phyloP scores from a whole-genome alignment of 306 rosid genomes.

The Abrus pulchellus region DNA sequence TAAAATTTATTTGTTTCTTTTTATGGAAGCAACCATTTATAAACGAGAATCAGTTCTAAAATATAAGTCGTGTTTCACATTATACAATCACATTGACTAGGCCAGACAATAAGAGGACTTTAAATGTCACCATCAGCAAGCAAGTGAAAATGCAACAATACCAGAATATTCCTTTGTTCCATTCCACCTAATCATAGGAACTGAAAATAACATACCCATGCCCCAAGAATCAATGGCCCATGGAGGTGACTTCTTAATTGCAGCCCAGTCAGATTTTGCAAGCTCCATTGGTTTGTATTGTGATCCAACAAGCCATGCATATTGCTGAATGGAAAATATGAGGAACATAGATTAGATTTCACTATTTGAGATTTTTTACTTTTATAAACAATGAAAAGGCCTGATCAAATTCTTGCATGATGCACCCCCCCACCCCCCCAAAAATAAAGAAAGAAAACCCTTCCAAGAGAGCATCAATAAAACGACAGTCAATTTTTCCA shows the following conservation, averaged over 20 bases:
- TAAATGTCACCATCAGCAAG: constrained; percentile 37
- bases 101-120: constrained; percentile 28
- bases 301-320: constrained; percentile 95
- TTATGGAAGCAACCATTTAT: constrained; percentile 22
- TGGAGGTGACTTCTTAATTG: constrained; percentile 87
- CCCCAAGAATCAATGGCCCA: constrained; percentile 99
- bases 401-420: constrained; percentile 29
- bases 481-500: constrained; percentile 17
- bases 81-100: constrained; percentile 33
- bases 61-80: background rate
- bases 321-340: constrained; percentile 72
- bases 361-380: constrained; percentile 30
- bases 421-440: background rate
- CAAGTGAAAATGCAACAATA: constrained; percentile 33
- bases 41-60: constrained; percentile 29
- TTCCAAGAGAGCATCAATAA: constrained; percentile 28
- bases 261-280: constrained; percentile 92
- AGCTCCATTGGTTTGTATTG: constrained; percentile 94
- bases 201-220: constrained; percentile 75
- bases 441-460: background rate
- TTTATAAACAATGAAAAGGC: constrained; percentile 14
- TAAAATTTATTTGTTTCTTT: constrained; percentile 6
- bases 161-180: constrained; percentile 14
- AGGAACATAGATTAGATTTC: constrained; percentile 47
- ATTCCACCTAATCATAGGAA: constrained; percentile 9